phyloP scores from a whole-genome alignment of 2,329 filamentous ascomycete genomes.

The Pseudogymnoascus destructans region DNA sequence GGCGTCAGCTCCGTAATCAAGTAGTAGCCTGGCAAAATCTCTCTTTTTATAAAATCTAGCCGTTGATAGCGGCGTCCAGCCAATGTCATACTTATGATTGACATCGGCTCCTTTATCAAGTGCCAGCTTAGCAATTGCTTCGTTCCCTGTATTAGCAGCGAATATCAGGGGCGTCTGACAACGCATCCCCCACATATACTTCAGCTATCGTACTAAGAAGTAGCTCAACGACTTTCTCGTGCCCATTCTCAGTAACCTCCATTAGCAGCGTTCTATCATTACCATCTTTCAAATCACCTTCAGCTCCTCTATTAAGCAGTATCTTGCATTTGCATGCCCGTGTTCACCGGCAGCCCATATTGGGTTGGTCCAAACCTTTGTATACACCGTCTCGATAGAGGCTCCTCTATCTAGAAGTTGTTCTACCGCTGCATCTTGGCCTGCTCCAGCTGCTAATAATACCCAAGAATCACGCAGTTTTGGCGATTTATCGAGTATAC shows the following conservation, averaged over 20 bases:
- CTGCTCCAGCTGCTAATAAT: not conserved
- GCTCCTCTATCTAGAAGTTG: not conserved
- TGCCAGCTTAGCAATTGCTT: not conserved
- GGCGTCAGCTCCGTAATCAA: not conserved
- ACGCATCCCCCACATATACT: not conserved
- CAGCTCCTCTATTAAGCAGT: not conserved
- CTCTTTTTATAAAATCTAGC: not conserved
- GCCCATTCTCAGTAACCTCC: not conserved
- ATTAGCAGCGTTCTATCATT: not conserved
- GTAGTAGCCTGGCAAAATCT: not conserved
- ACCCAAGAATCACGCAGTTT: not conserved
- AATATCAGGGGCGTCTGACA: not conserved
- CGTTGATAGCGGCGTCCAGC: not conserved
- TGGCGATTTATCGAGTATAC: not conserved
- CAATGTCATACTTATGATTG: not conserved
- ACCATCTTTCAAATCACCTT: not conserved
- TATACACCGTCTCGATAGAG: not conserved
- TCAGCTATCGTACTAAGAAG: not conserved
- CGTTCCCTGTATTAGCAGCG: not conserved
- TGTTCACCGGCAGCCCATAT: not conserved
- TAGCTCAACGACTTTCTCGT: not conserved
- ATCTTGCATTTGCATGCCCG: not conserved
- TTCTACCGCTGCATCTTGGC: not conserved
- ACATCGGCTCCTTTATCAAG: not conserved
- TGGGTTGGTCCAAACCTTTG: accelerated